phyloP scores from a whole-genome alignment of 2,329 filamentous ascomycete genomes.

The Lojkania enalia region DNA sequence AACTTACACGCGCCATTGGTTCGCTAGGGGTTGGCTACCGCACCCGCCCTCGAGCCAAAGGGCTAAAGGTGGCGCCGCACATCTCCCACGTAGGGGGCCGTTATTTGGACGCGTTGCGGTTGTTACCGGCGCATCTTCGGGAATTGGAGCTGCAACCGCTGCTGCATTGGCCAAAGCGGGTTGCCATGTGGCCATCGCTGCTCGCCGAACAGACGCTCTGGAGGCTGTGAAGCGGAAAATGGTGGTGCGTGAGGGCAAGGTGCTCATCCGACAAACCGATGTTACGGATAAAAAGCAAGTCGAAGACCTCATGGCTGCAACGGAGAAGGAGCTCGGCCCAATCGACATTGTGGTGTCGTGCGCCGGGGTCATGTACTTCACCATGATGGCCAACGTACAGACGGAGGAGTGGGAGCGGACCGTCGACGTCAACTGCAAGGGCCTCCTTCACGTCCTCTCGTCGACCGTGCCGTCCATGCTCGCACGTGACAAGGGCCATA shows the following conservation, averaged over 20 bases:
- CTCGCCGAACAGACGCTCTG: constrained; percentile 69
- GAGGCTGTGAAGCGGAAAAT: constrained; percentile 68
- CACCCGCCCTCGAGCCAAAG: constrained; percentile 60
- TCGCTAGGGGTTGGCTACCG: constrained; percentile 75
- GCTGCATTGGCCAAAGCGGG: constrained; percentile 70
- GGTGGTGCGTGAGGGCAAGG: constrained; percentile 61
- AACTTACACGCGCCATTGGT: constrained; percentile 80
- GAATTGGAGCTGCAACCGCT: constrained; percentile 76
- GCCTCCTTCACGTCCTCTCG: constrained; percentile 72
- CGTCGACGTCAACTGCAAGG: constrained; percentile 86
- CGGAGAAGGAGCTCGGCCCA: constrained; percentile 66
- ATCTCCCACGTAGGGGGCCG: constrained; percentile 57
- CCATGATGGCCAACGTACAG: constrained; percentile 78
- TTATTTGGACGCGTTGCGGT: constrained; percentile 72
- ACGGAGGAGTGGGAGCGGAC: constrained; percentile 79
- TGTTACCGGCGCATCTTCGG: constrained; percentile 78
- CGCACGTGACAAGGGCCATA: constrained; percentile 67
- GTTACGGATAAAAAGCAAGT: constrained; percentile 70
- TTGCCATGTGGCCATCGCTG: constrained; percentile 71
- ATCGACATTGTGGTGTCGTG: constrained; percentile 80
- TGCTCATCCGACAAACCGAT: constrained; percentile 71
- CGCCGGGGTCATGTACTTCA: constrained; percentile 87
- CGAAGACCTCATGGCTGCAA: constrained; percentile 63
- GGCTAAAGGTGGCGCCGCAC: constrained; percentile 49
- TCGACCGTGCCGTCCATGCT: constrained; percentile 73